These are phyloP conservation scores for Viola odorata DNA, from an alignment of 345 rosid genomes.

Conservation along the genomic window DNA sequence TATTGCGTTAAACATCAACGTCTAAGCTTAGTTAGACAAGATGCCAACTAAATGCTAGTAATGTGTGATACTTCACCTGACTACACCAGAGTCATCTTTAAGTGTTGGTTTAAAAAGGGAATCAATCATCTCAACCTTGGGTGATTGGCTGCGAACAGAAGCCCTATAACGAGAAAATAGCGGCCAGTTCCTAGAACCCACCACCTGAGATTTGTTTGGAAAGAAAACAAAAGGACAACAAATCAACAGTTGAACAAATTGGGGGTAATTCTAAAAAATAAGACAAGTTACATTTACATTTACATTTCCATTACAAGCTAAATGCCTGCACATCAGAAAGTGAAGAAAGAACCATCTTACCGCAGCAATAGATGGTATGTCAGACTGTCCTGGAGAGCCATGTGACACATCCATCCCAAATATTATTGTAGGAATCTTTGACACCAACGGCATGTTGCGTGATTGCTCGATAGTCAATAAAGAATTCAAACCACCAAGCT, in stretches of 20 bases:
- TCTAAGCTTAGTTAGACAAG: background rate
- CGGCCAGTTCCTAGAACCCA: slow-evolving; percentile 23
- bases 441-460: slow-evolving; percentile 15
- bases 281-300: background rate
- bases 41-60: background rate
- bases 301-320: background rate
- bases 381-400: slow-evolving; percentile 26
- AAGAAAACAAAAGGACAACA: background rate
- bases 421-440: slow-evolving; percentile 24
- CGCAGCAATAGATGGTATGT: slow-evolving; percentile 24
- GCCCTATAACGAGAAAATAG: slow-evolving; percentile 18
- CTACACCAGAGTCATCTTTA: slow-evolving; percentile 13
- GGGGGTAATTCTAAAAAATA: background rate
- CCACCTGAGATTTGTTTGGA: slow-evolving; percentile 11
- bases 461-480: slow-evolving; percentile 17
- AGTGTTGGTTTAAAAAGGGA: slow-evolving; percentile 4
- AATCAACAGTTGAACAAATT: background rate
- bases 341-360: slow-evolving; percentile 12
- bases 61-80: slow-evolving; percentile 8
- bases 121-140: slow-evolving; percentile 26
- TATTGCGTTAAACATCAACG: background rate
- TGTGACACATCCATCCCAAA: slow-evolving; percentile 28
- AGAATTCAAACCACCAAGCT: slow-evolving; percentile 28
- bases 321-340: background rate
- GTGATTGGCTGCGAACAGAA: slow-evolving; percentile 21